Percentiles rank a stretch among this genome's conserved stretches.
Evolutionary conservation across 495 filamentous ascomycete genomes (phyloP).

Genomic region (Trichoderma orchidacearum): DNA sequence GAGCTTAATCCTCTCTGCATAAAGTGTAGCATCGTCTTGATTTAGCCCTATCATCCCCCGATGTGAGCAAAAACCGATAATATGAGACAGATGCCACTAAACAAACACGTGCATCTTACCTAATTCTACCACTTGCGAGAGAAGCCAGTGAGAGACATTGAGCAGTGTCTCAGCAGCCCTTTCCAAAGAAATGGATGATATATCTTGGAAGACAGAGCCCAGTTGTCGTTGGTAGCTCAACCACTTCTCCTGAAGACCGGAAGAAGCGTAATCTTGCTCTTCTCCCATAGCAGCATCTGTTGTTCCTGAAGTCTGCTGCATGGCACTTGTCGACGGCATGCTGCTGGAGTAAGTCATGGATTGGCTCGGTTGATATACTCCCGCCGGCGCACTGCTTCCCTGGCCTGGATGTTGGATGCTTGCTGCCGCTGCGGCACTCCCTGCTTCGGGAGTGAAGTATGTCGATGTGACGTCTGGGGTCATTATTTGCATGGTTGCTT

Average conservation of each 20-base stretch:
- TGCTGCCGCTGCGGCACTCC: conserved; percentile 45
- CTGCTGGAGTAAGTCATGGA: conserved; percentile 31
- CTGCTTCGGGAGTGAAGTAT: conserved; percentile 66
- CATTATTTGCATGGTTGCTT: conserved; percentile 70
- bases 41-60: conserved; percentile 26
- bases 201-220: conserved; percentile 61
- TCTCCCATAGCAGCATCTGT: conserved; percentile 31
- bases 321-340: conserved; percentile 25
- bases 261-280: conserved; percentile 18
- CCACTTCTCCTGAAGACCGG: conserved; percentile 49
- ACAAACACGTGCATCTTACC: conserved; percentile 44
- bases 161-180: conserved; percentile 62
- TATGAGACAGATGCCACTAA: conserved; percentile 6
- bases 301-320: conserved; percentile 23
- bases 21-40: conserved; percentile 57
- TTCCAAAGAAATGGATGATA: conserved; percentile 55
- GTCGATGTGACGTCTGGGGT: conserved; percentile 50
- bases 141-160: conserved; percentile 71
- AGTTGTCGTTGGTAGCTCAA: conserved; percentile 59
- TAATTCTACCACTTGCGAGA: conserved; percentile 67
- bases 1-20: conserved; percentile 59
- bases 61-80: not conserved
- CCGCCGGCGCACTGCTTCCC: conserved; percentile 20
- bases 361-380: conserved; percentile 35
- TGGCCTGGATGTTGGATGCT: conserved; percentile 22